Base-by-base conservation (phyloP, 2,329 filamentous ascomycete species). In the Colletotrichum endophyticum region DNA sequence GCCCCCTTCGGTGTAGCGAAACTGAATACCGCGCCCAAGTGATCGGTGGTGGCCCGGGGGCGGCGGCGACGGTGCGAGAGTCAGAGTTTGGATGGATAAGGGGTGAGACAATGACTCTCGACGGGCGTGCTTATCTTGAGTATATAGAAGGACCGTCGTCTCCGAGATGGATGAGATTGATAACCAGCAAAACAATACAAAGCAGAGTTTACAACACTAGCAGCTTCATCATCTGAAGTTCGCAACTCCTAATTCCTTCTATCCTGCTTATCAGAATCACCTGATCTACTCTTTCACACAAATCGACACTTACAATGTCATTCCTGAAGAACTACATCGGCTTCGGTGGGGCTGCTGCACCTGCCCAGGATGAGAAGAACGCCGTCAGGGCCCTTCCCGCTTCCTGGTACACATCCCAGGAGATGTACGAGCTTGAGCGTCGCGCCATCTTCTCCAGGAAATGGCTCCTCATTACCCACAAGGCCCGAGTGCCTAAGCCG, bases 391-490 rank as follows among this genome's bases (percentile, higher is more conserved):
- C 89, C 25, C 81, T 91, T 2, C 89, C 90, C 3, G 85, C 8
- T 11, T 87, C 87, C 15, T 91, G 89, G 89, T 91, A 89, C 81
- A 86, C 83, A 15, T 88, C 87, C 6, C 81, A 84, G n/a, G 87
- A 88, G 76, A 89, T 92, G 85, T 91, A 89, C 78, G 86, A 91
- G 79, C 88, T 92, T 2, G 90, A 92, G 81, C 84, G 88, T 28
- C 87, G 90, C 16, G 88, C 89, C 61, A 89, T 91, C 80, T 92
- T 91, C 81, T 92, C 90, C 53, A 86, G 86, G 78, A 88, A 88
- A 79, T 91, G 90, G 90, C 86, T 90, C 44, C 86, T 91, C 59
- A 87, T 88, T 30, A 91, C 90, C 70, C 87, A 92, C 85, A 84
- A 87, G 78, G 84, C 84, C 71, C 86, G 90, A 72, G 83, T 92